Evolutionary conservation across 2,329 filamentous ascomycete species (phyloP).

Genomic region (Teratosphaeriaceae sp.): DNA sequence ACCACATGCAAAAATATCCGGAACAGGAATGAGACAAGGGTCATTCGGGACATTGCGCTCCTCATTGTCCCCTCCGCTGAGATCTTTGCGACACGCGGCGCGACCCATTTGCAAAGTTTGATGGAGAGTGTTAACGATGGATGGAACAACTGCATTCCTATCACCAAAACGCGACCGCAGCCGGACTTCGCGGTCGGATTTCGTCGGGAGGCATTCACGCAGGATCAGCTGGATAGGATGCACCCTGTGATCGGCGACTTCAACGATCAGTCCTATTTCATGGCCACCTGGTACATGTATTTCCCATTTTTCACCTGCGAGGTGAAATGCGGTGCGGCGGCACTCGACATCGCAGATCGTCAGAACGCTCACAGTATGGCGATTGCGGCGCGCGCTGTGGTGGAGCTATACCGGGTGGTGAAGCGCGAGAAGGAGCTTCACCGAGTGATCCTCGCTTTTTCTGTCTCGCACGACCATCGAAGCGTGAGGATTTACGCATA

Average conservation of each 20-base stretch:
- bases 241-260: slow-evolving; percentile 21
- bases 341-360: slow-evolving; percentile 16
- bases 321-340: slow-evolving; percentile 15
- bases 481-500: slow-evolving; percentile 2
- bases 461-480: slow-evolving; percentile 9
- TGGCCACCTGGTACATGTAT: slow-evolving; percentile 27
- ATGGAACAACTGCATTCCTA: slow-evolving; percentile 11
- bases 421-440: slow-evolving; percentile 14
- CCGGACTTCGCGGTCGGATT: slow-evolving; percentile 16
- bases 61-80: slow-evolving; percentile 38
- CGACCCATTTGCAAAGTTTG: slow-evolving; percentile 27
- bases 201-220: slow-evolving; percentile 11
- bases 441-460: slow-evolving; percentile 11
- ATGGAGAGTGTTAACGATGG: slow-evolving; percentile 25
- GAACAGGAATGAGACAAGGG: slow-evolving; percentile 29
- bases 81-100: slow-evolving; percentile 24
- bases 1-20: slow-evolving; percentile 27
- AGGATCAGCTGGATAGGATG: slow-evolving; percentile 12
- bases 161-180: slow-evolving; percentile 13
- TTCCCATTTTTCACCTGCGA: slow-evolving; percentile 21
- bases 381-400: slow-evolving; percentile 15
- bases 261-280: slow-evolving; percentile 16
- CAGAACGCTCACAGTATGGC: slow-evolving; percentile 18
- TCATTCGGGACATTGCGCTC: slow-evolving; percentile 34
- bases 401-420: slow-evolving; percentile 17